A percentile compares a stretch with the other conserved stretches of the same genome.
These are phyloP conservation scores for Juncus inflexus DNA, from an alignment of 176 grass and related monocot genomes.

Conservation along the genomic window DNA sequence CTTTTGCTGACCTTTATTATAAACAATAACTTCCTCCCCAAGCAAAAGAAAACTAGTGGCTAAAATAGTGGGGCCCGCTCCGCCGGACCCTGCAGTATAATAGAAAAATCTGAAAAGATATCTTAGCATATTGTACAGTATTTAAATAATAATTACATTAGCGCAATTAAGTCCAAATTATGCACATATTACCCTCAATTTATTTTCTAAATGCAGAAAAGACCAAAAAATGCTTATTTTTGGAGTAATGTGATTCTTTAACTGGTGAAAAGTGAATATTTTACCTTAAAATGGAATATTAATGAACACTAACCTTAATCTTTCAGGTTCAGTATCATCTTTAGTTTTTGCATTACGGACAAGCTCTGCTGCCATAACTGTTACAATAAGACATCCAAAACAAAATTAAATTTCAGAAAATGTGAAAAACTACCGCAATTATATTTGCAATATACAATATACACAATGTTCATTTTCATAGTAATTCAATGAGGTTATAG, in stretches of 20 bases:
- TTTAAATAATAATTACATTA: too few relatives aligned
- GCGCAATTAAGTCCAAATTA: too few relatives aligned
- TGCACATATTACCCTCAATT: background rate
- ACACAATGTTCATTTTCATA: too few relatives aligned
- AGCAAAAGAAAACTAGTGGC: slow-evolving; percentile 88
- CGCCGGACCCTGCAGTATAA: slow-evolving; percentile 92
- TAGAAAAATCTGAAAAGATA: slow-evolving; percentile 84
- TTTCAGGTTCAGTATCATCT: slow-evolving; percentile 63
- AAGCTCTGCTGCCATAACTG: slow-evolving; percentile 91
- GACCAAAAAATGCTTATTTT: background rate
- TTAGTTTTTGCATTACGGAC: slow-evolving; percentile 49
- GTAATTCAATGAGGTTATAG: too few relatives aligned
- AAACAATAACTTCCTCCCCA: slow-evolving; percentile 93
- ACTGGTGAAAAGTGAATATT: background rate
- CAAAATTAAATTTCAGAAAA: background rate
- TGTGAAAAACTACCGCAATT: too few relatives aligned
- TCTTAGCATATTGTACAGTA: slow-evolving; percentile 45
- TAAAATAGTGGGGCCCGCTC: slow-evolving; percentile 84
- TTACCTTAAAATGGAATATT: slow-evolving; percentile 1
- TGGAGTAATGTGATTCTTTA: background rate
- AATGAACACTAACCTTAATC: slow-evolving; percentile 74
- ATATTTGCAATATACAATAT: too few relatives aligned
- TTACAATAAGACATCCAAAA: slow-evolving; percentile 5
- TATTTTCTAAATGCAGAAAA: slow-evolving; percentile 14
- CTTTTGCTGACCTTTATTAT: slow-evolving; percentile 62